phyloP scores from a whole-genome alignment of 1,139 yeast species.

The Protomyces macrosporus region DNA sequence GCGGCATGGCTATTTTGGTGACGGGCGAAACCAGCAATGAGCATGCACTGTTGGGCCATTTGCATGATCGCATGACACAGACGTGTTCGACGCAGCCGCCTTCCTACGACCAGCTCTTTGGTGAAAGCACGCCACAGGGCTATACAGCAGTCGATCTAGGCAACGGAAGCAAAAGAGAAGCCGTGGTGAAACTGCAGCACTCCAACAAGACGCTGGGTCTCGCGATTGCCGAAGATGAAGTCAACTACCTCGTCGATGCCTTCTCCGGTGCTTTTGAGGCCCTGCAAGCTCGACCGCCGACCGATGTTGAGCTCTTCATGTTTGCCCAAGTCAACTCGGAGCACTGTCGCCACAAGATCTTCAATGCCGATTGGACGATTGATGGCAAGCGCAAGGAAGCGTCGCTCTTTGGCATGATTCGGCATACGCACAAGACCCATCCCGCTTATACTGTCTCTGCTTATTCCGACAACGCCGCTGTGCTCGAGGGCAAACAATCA shows the following conservation, averaged over 20 bases:
- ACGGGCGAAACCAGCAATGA: slow-evolving; percentile 51
- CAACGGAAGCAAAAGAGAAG: slow-evolving; percentile 34
- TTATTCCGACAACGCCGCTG: slow-evolving; percentile 98
- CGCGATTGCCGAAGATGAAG: slow-evolving; percentile 89
- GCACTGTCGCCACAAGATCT: slow-evolving; percentile 98
- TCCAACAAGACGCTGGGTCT: slow-evolving; percentile 82
- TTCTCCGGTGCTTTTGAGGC: slow-evolving; percentile 47
- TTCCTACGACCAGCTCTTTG: slow-evolving; percentile 59
- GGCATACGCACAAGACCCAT: slow-evolving; percentile 76
- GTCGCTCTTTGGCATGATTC: slow-evolving; percentile 87
- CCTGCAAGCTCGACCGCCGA: slow-evolving; percentile 80
- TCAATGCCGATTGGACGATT: slow-evolving; percentile 97
- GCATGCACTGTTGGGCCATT: slow-evolving; percentile 48
- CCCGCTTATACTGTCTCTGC: slow-evolving; percentile 88
- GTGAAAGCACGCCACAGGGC: slow-evolving; percentile 4
- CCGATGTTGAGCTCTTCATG: slow-evolving; percentile 97
- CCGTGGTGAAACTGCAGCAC: slow-evolving; percentile 57
- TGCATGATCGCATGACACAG: slow-evolving; percentile 96
- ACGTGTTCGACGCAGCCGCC: slow-evolving; percentile 52
- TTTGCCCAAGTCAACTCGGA: slow-evolving; percentile 99
- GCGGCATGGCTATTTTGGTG: slow-evolving; percentile 74
- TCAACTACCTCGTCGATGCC: slow-evolving; percentile 76
- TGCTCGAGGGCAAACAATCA: slow-evolving; percentile 69
- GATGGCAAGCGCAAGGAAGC: slow-evolving; percentile 71
- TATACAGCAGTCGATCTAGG: slow-evolving; percentile 10